Base-by-base conservation (phyloP, 106 monocot species). In the Hemerocallis citrina region DNA sequence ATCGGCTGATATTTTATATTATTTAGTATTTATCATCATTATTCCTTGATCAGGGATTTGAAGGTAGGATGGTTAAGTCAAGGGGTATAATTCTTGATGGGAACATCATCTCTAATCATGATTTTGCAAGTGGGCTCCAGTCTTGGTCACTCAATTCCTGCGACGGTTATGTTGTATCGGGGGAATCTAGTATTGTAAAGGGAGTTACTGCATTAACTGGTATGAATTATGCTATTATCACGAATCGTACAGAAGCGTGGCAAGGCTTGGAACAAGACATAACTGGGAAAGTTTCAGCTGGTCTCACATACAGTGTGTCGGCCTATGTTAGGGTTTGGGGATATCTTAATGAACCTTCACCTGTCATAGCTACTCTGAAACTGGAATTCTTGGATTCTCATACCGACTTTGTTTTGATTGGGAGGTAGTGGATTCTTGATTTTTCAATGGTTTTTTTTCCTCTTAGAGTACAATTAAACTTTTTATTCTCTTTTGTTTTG, bases 261-360 rank as follows among this genome's bases (percentile, higher is more conserved):
- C 79, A 80, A 69, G 79, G 79, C 11, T 59, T 74, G 61, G 74
- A 74, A 39, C 79, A 70, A 21, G 74, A 80, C 29, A 70, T 74
- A 21, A 74, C 74, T n/a, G 36, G 21, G 3, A 68, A 65, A 22
- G 50, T 79, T 28, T 59, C 58, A 34, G 35, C 57, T 64, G 69
- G 65, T 61, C 33, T 15, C 16, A 55, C 28, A 13, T 80, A 80
- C 29, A 1, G 15, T 30, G 44, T 80, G 19, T 66, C 41, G 20
- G 74, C 79, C 14, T 48, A 34, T 61, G 70, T 80, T 11, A 65
- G 74, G 31, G 61, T 74, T 70, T 47, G 51, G 30, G 70, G 74
- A 34, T 19, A 11, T 57, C 32, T 30, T 25, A 40, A 58, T 20
- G 72, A 67, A 34, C 30, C 68, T 57, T 42, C 62, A 44, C 32